Evolutionary conservation across 108 stramenopile species (phyloP).

Genomic region (Parietichytrium sp.): DNA sequence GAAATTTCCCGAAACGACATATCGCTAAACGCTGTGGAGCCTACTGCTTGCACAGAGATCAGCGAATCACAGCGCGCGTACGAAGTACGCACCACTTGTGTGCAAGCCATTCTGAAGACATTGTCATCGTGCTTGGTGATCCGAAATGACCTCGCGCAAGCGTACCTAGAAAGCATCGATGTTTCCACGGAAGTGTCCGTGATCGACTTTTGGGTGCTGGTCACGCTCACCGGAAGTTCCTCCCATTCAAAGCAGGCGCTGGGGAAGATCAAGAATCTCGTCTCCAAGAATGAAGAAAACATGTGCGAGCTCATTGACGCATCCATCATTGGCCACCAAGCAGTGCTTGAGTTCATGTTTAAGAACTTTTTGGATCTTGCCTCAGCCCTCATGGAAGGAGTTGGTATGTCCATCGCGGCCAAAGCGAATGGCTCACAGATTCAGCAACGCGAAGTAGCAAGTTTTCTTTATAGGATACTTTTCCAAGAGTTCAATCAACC

Average conservation of each 20-base stretch:
- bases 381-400: not conserved
- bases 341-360: not conserved
- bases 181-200: not conserved
- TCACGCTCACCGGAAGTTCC: too few species aligned
- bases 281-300: not conserved
- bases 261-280: not conserved
- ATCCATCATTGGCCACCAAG: conserved; percentile 6
- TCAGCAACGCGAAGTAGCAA: not conserved
- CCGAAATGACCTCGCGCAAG: not conserved
- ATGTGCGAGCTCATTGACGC: not conserved
- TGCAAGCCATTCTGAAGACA: not conserved
- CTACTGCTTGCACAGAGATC: conserved; percentile 7
- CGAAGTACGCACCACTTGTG: too few species aligned
- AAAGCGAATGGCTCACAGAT: not conserved
- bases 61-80: too few species aligned
- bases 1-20: conserved; percentile 9
- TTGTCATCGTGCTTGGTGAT: not conserved
- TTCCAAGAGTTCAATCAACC: conserved; percentile 23
- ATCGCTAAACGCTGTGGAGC: not conserved
- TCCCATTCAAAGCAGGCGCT: too few species aligned
- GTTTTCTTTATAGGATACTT: not conserved
- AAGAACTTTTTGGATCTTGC: conserved; percentile 35
- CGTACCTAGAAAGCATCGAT: conserved; percentile 7
- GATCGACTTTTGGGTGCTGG: conserved; percentile 4
- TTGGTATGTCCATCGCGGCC: conserved; percentile 1